These are phyloP conservation scores for Trichoderma cornu-damae DNA, from an alignment of 2,329 filamentous ascomycete genomes.

Conservation along the genomic window DNA sequence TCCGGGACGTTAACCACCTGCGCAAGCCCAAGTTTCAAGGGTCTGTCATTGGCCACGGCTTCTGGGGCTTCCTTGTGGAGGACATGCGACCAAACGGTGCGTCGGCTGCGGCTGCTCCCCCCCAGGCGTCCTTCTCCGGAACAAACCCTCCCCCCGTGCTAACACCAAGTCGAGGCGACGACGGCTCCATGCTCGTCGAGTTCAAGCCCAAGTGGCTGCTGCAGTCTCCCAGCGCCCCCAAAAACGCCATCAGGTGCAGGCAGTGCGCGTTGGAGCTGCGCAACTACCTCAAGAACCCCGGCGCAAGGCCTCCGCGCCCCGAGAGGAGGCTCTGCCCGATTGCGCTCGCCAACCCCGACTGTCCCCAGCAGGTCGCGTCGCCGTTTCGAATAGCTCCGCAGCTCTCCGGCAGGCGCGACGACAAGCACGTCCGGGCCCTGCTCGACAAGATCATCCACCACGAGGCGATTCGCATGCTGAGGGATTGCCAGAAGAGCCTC, in stretches of 20 bases:
- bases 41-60: constrained; percentile 48
- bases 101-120: constrained; percentile 5
- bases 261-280: constrained; percentile 59
- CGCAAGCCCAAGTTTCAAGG: constrained; percentile 44
- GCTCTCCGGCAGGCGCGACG: constrained; percentile 29
- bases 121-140: no score
- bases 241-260: constrained; percentile 59
- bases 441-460: constrained; percentile 32
- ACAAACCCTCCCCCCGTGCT: constrained; percentile 9
- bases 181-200: constrained; percentile 51
- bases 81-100: constrained; percentile 55
- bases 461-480: constrained; percentile 33
- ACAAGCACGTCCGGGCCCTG: constrained; percentile 24
- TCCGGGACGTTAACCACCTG: constrained; percentile 44
- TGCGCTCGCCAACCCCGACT: constrained; percentile 52
- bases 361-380: constrained; percentile 40
- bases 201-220: constrained; percentile 83
- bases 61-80: constrained; percentile 65
- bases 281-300: constrained; percentile 32
- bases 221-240: constrained; percentile 68
- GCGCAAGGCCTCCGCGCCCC: constrained; percentile 32
- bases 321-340: constrained; percentile 57
- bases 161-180: constrained; percentile 22
- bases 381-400: constrained; percentile 38
- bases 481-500: constrained; percentile 37